Conservation (phyloP, 805 yeast species). For the Yarrowia deformans region DNA sequence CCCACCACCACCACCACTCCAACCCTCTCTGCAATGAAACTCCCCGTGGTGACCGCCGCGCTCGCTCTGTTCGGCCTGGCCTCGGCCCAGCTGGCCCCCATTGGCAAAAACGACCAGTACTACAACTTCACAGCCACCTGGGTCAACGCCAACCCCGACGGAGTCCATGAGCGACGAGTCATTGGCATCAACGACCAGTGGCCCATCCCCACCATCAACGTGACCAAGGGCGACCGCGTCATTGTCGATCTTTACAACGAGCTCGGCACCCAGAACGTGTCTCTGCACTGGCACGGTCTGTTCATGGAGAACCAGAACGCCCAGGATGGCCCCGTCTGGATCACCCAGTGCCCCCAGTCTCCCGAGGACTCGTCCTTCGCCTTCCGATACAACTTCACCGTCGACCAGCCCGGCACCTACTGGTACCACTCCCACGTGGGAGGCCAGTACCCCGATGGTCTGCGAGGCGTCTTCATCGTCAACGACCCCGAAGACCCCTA, state of each 20-base stretch:
- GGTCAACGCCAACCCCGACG: slow-evolving; percentile 63
- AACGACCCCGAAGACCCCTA: slow-evolving; percentile 72
- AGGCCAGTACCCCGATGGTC: slow-evolving; percentile 93
- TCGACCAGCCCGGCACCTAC: slow-evolving; percentile 85
- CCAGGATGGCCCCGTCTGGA: slow-evolving; percentile 91
- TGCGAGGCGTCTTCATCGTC: slow-evolving; percentile 65
- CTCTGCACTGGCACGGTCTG: slow-evolving; percentile 93
- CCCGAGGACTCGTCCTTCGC: slow-evolving; percentile 62
- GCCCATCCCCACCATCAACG: slow-evolving; percentile 89
- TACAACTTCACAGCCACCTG: slow-evolving; percentile 54
- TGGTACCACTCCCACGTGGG: slow-evolving; percentile 97
- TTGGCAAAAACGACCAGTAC: slow-evolving; percentile 36
- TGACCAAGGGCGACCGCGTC: slow-evolving; percentile 80
- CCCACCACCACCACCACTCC: too few species aligned
- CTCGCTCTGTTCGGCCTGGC: slow-evolving; percentile 40
- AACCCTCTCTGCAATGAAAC: background rate
- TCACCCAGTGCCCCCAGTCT: slow-evolving; percentile 92
- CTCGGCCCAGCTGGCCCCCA: slow-evolving; percentile 44
- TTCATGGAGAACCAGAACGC: slow-evolving; percentile 76
- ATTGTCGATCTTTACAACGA: slow-evolving; percentile 78
- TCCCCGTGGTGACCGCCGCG: slow-evolving; percentile 28
- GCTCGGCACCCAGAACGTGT: slow-evolving; percentile 69
- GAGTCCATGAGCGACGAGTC: slow-evolving; percentile 57
- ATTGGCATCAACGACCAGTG: slow-evolving; percentile 71
- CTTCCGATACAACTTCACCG: slow-evolving; percentile 85